Base-by-base conservation (phyloP, 2,329 filamentous ascomycete species). In the Monilinia fructicola region DNA sequence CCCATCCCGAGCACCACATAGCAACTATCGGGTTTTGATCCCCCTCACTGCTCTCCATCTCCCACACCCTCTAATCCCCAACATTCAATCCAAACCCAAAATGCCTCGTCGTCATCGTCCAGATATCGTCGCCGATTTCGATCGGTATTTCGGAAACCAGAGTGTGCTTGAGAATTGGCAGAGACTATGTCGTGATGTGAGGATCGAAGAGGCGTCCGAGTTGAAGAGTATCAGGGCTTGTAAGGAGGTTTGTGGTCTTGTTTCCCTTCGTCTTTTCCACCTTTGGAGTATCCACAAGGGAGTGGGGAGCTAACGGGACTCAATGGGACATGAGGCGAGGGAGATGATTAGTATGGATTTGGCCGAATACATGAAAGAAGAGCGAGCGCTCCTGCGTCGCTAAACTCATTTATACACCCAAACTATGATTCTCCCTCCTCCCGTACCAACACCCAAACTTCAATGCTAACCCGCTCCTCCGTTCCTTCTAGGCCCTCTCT, bases 141-240 rank as follows among this genome's bases (percentile, higher is more conserved):
- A 48, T 9, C 21, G 21, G 7, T 64, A 58, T 23, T 64, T 64
- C 7, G 62, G 62, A 2, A 28, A 64, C 10, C 18, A 35, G 3
- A 48, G 6, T 6, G 9, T 16, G 3, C 52, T 64, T 11, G 40
- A 11, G 23, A 64, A 64, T 48, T 64, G 62, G 62, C 62, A 64
- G 53, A 18, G 26, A n/a, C 48, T 64, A 14, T 64, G 62, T 31
- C 16, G 7, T 14, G 38, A 64, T 64, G 62, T 64, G 23, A 9
- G 14, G 11, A 48, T 56, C 26, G 12, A 23, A 6, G 16, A 16
- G 4, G 54, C 38, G 38, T 2, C 35, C 7, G 3, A n/a, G 18
- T n/a, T 31, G 16, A 11, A 1, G 2, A 64, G 62, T 38, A 64
- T 46, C 21, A 48, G 3, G 14, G 42, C 38, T 4, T 64, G 62